Percentiles rank a stretch among this genome's conserved stretches.
Evolutionary conservation across 495 filamentous ascomycete species (phyloP).

Genomic region (Achaetomiella virescens): DNA sequence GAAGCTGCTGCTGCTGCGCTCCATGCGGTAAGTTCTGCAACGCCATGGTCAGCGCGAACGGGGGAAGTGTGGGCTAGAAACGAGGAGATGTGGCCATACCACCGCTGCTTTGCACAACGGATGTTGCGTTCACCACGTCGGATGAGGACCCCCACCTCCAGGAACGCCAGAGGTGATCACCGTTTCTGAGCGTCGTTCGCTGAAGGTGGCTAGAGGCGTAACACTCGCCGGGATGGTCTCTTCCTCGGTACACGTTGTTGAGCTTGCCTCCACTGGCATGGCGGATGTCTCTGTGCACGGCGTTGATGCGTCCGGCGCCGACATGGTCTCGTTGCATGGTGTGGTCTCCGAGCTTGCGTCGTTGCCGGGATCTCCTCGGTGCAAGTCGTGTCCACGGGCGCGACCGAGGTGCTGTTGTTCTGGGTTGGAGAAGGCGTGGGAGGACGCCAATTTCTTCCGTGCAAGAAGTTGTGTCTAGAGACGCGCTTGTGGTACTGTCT

Average conservation of each 20-base stretch:
- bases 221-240: not conserved
- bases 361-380: slow-evolving; percentile 2
- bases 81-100: not conserved
- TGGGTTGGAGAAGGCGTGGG: not conserved
- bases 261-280: not conserved
- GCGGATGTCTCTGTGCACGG: not conserved
- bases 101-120: not conserved
- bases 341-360: slow-evolving; percentile 10
- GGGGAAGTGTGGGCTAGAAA: not conserved
- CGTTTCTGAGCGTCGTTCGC: no score
- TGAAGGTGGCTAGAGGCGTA: not conserved
- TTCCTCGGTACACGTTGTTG: not conserved
- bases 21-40: not conserved
- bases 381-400: slow-evolving; percentile 15
- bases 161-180: not conserved
- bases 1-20: not conserved
- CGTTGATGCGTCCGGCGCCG: not conserved
- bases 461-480: not conserved
- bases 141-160: not conserved
- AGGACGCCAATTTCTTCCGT: no score
- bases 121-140: not conserved
- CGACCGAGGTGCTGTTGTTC: not conserved
- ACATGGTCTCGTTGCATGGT: slow-evolving; percentile 19
- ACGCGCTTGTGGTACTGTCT: not conserved
- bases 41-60: not conserved